A percentile compares a stretch with the other conserved stretches of the same genome.
These are phyloP conservation scores for Phyllosticta citribraziliensis DNA, from an alignment of 2,329 filamentous ascomycete genomes.

Conservation along the genomic window DNA sequence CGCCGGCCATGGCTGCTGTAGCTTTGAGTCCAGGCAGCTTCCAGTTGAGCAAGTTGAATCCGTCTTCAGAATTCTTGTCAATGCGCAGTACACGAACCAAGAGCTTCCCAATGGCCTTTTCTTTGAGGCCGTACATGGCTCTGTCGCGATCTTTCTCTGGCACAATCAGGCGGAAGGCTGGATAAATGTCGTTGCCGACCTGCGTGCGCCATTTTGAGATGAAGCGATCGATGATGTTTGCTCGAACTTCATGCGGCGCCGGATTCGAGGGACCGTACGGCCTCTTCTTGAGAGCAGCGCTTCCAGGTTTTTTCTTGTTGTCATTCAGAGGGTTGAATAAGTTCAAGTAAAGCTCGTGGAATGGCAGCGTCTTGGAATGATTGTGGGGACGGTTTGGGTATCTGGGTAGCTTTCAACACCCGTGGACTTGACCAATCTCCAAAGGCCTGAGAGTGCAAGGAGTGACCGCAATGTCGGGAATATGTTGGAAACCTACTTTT, in stretches of 20 bases:
- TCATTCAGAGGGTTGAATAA: slow-evolving; percentile 76
- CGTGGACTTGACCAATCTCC: neutral
- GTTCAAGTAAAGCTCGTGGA: slow-evolving; percentile 64
- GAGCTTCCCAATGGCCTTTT: slow-evolving; percentile 79
- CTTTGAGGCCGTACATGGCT: slow-evolving; percentile 88
- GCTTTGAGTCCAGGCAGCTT: slow-evolving; percentile 68
- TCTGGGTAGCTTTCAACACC: slow-evolving; percentile 32
- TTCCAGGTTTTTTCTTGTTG: slow-evolving; percentile 62
- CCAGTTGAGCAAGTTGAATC: slow-evolving; percentile 78
- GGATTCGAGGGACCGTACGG: slow-evolving; percentile 49
- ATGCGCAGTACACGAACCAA: slow-evolving; percentile 92
- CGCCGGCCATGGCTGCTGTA: slow-evolving; percentile 62
- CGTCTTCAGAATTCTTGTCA: slow-evolving; percentile 81
- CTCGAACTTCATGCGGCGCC: slow-evolving; percentile 66
- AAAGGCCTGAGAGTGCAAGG: no score
- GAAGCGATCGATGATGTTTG: slow-evolving; percentile 75
- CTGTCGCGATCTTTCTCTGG: slow-evolving; percentile 89
- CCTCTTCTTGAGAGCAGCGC: slow-evolving; percentile 42
- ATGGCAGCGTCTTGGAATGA: slow-evolving; percentile 66
- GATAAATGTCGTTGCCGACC: slow-evolving; percentile 87
- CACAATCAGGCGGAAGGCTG: slow-evolving; percentile 80
- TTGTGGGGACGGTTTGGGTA: slow-evolving; percentile 80
- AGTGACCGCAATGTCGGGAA: no score
- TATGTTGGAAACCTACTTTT: slow-evolving; percentile 30
- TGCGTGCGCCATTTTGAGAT: slow-evolving; percentile 78